phyloP scores from a whole-genome alignment of 192 early-diverging fungal genomes.

The Phlyctochytrium arcticum region DNA sequence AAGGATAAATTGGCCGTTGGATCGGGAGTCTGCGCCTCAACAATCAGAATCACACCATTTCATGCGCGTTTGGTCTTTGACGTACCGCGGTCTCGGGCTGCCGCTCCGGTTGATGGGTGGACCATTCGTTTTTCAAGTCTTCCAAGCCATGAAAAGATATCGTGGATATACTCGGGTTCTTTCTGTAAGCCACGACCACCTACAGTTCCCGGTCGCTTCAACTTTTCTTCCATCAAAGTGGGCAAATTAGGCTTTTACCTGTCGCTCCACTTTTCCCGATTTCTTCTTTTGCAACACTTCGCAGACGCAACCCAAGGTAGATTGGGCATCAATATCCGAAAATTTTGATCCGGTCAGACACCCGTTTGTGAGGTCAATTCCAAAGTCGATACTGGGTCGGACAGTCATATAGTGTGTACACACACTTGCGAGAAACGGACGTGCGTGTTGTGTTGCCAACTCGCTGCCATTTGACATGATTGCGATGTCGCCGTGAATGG shows the following conservation, averaged over 20 bases:
- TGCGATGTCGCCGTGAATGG: conserved; percentile 32
- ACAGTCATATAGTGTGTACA: conserved; percentile 14
- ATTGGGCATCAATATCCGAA: conserved; percentile 8
- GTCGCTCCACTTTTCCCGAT: conserved; percentile 42
- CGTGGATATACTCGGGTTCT: too few relatives aligned
- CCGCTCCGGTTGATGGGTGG: too few relatives aligned
- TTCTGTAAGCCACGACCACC: too few relatives aligned
- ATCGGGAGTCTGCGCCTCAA: conserved; percentile 37
- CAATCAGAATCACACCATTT: too few relatives aligned
- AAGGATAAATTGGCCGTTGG: conserved; percentile 80
- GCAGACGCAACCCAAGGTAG: conserved; percentile 12
- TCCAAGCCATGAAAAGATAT: too few relatives aligned
- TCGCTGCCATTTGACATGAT: background rate
- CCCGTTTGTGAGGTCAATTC: background rate
- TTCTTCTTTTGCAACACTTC: conserved; percentile 44
- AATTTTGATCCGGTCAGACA: conserved; percentile 29
- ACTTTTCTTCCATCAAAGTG: too few relatives aligned
- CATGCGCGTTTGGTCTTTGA: background rate
- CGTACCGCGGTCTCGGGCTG: too few relatives aligned
- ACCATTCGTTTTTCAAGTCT: too few relatives aligned
- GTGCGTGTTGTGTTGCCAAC: background rate
- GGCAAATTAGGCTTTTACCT: too few relatives aligned
- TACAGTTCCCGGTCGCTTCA: too few relatives aligned
- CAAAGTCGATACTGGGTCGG: conserved; percentile 19
- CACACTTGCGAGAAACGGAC: conserved; percentile 4